Evolutionary conservation across 345 rosid species (phyloP).

Genomic region (Firmiana major): DNA sequence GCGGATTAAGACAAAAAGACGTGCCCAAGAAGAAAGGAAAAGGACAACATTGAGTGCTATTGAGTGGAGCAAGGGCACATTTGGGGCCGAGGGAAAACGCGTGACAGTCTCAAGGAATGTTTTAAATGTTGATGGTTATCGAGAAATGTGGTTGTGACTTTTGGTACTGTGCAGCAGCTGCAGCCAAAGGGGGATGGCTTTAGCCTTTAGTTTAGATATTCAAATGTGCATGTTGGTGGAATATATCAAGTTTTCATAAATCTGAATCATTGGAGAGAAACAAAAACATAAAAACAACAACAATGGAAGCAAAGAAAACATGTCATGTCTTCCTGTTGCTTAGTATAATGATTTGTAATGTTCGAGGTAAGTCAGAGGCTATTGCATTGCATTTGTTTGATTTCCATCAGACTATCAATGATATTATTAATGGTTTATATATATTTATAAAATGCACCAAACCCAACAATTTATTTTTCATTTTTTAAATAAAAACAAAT

Average conservation of each 20-base stretch:
- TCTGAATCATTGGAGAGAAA: neutral
- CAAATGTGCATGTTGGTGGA: neutral
- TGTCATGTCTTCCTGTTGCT: neutral
- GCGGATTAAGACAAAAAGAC: neutral
- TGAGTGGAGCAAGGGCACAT: neutral
- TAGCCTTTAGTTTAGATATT: neutral
- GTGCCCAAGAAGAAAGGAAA: neutral
- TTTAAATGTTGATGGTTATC: neutral
- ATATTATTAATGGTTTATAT: no score
- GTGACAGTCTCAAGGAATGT: neutral
- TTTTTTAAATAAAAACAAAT: neutral
- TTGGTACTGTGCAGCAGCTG: neutral
- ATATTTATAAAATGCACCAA: neutral
- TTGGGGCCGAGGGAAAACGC: neutral
- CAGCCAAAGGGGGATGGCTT: neutral
- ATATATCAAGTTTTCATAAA: neutral
- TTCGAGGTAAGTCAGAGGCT: no score
- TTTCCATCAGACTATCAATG: neutral
- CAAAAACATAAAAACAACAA: neutral
- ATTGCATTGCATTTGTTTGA: no score
- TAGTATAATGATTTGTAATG: neutral
- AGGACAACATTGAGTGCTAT: constrained; percentile 3
- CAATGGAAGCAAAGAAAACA: neutral
- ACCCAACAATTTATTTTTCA: neutral
- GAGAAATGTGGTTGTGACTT: neutral